Evolutionary conservation across 140 eudicot species (phyloP), one percentile per base, ranked within the genome.

Genomic region (Oenanthe javanica): DNA sequence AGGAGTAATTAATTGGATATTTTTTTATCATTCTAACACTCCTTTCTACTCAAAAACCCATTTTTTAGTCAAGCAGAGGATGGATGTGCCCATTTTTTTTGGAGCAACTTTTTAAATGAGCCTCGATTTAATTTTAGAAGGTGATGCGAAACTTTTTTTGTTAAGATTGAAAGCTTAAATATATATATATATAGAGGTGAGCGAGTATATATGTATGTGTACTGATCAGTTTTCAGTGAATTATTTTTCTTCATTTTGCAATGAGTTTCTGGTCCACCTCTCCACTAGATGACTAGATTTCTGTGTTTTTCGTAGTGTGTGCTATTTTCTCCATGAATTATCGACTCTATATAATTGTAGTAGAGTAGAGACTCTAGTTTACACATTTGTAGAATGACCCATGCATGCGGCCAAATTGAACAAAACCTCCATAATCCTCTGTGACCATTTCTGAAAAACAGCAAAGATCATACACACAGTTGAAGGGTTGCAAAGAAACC

Each of bases 251-350:
- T 63, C 13, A 25, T 21, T 25, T 25, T 27, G 72, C 38, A 9
- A 25, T 66, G 18, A 78, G 71, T 71, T 73, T 73, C 18, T 72
- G 80, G 77, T 83, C 84, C 79, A 77, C 82, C 40, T 54, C 79
- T 64, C 72, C 76, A 16, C 25, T 31, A 16, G n/a, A 59, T 77
- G 61, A 64, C 79, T 81, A 78, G 86, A 84, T 79, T 54, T 81
- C 73, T 84, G 92, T 84, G 89, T 66, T 87, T 83, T 74, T 87
- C 36, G 89, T 80, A 82, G 55, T 83, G 86, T 81, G 87, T 81
- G 84, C 85, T 70, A 78, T 36, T 81, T 83, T 75, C 51, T 75
- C 83, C 81, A 1, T 76, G 77, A 16, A 70, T 55, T 36, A 64
- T 38, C 49, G 31, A 31, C 23, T 38, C 75, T 36, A 16, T 19